Evolutionary conservation across 2,329 filamentous ascomycete species (phyloP).

Genomic region (Rugonectria rugulosa): DNA sequence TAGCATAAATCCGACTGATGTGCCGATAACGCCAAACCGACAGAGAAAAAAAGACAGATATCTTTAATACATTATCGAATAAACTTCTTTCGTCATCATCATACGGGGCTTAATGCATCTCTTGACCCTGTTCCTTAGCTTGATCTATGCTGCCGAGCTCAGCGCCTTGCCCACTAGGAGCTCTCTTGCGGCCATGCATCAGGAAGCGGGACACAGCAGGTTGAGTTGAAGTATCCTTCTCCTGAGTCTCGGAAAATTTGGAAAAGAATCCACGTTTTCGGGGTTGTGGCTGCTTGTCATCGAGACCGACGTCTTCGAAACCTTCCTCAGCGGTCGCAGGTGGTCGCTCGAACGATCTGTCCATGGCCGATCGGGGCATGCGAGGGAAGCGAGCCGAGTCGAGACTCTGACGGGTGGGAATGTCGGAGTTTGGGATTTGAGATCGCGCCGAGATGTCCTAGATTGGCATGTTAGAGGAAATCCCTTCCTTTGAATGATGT

Average conservation of each 20-base stretch:
- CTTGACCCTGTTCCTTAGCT: slow-evolving; percentile 40
- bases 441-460: slow-evolving; percentile 92
- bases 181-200: slow-evolving; percentile 75
- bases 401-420: slow-evolving; percentile 76
- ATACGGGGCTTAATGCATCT: slow-evolving; percentile 31
- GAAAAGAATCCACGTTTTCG: slow-evolving; percentile 77
- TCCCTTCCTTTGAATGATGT: background rate
- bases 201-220: slow-evolving; percentile 66
- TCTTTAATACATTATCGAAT: slow-evolving; percentile 39
- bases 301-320: slow-evolving; percentile 92
- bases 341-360: slow-evolving; percentile 65
- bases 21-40: slow-evolving; percentile 37
- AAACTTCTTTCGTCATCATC: slow-evolving; percentile 12
- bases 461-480: background rate
- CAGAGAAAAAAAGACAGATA: slow-evolving; percentile 35
- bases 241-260: slow-evolving; percentile 70
- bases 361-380: slow-evolving; percentile 67
- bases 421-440: slow-evolving; percentile 69
- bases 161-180: slow-evolving; percentile 69
- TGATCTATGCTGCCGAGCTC: slow-evolving; percentile 72
- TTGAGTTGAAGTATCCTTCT: slow-evolving; percentile 45
- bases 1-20: slow-evolving; percentile 31
- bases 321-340: slow-evolving; percentile 76
- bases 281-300: slow-evolving; percentile 65
- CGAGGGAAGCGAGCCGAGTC: slow-evolving; percentile 75